Percentiles rank a stretch among this genome's conserved stretches.
phyloP scores from a whole-genome alignment of 768 basidiomycete genomes.

The Leccinum uliginosum region DNA sequence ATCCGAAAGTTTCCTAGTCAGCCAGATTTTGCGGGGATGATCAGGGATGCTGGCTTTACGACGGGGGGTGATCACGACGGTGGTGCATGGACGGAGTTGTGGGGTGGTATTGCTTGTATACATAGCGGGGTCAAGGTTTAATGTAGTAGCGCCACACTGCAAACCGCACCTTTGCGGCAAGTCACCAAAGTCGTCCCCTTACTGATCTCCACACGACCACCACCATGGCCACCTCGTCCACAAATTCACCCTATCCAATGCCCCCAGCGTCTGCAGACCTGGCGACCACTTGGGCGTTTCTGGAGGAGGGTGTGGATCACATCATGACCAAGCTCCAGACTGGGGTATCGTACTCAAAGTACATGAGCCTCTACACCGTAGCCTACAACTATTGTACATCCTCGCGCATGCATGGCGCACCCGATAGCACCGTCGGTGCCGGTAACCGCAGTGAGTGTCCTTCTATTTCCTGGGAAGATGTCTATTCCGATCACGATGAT shows the following conservation, averaged over 20 bases:
- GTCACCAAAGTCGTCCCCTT: slow-evolving; percentile 3
- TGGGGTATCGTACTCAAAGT: slow-evolving; percentile 85
- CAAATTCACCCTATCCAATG: slow-evolving; percentile 43
- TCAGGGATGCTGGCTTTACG: slow-evolving; percentile 77
- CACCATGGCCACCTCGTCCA: slow-evolving; percentile 30
- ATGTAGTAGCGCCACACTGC: slow-evolving; percentile 27
- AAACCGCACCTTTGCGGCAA: slow-evolving; percentile 24
- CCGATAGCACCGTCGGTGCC: slow-evolving; percentile 31
- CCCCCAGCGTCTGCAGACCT: slow-evolving; percentile 68
- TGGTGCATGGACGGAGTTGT: slow-evolving; percentile 81
- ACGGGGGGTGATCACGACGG: slow-evolving; percentile 70
- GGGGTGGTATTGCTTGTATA: slow-evolving; percentile 84
- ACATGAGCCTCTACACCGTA: slow-evolving; percentile 86
- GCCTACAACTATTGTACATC: slow-evolving; percentile 98
- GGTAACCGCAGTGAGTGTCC: slow-evolving; percentile 54
- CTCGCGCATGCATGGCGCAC: slow-evolving; percentile 64
- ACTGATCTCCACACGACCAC: slow-evolving; percentile 27
- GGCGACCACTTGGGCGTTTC: slow-evolving; percentile 81
- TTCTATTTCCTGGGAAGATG: slow-evolving; percentile 18
- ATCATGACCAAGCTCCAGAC: slow-evolving; percentile 90
- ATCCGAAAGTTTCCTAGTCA: slow-evolving; percentile 92
- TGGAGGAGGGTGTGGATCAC: slow-evolving; percentile 83
- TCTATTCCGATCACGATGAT: slow-evolving; percentile 19
- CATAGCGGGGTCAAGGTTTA: slow-evolving; percentile 82
- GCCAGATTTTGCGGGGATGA: slow-evolving; percentile 84